A percentile compares a stretch with the other conserved stretches of the same genome.
Evolutionary conservation across 1,284 basidiomycete species (phyloP).

Genomic region (Fomitopsis pinicola): DNA sequence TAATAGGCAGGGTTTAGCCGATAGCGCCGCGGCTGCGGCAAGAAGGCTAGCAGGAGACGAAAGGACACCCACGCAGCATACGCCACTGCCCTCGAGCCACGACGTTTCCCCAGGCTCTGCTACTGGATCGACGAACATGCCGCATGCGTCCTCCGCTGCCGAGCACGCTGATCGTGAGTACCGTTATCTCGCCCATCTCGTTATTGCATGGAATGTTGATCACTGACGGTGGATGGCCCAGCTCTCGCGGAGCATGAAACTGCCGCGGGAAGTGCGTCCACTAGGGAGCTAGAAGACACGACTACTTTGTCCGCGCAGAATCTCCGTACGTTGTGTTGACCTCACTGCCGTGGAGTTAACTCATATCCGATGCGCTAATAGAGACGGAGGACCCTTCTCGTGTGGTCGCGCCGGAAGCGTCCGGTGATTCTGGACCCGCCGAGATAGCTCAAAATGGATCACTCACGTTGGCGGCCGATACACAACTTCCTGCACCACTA

Average conservation of each 20-base stretch:
- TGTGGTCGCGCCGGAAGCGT: not conserved
- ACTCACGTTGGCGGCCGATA: not conserved
- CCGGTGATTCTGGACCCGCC: not conserved
- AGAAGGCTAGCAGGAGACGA: constrained; percentile 4
- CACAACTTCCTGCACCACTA: not conserved
- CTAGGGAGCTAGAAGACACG: not conserved
- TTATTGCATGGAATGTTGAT: not conserved
- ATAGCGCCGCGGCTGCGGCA: constrained; percentile 10
- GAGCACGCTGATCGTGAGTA: constrained; percentile 1
- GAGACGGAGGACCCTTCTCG: not conserved
- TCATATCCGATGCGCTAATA: not conserved
- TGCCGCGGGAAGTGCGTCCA: not conserved
- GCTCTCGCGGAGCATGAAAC: constrained; percentile 3
- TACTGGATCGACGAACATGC: not conserved
- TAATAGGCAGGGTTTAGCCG: constrained; percentile 11
- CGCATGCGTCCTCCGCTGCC: not conserved
- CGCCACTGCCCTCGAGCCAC: constrained; percentile 1
- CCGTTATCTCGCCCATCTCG: not conserved
- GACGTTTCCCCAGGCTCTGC: constrained; percentile 12
- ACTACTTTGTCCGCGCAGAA: not conserved
- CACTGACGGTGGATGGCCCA: not conserved
- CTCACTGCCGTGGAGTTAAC: not conserved
- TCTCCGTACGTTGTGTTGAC: not conserved
- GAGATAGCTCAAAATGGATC: not conserved
- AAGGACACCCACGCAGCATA: constrained; percentile 11